phyloP scores from a whole-genome alignment of 805 yeast genomes.

The Ogataea methanolica region DNA sequence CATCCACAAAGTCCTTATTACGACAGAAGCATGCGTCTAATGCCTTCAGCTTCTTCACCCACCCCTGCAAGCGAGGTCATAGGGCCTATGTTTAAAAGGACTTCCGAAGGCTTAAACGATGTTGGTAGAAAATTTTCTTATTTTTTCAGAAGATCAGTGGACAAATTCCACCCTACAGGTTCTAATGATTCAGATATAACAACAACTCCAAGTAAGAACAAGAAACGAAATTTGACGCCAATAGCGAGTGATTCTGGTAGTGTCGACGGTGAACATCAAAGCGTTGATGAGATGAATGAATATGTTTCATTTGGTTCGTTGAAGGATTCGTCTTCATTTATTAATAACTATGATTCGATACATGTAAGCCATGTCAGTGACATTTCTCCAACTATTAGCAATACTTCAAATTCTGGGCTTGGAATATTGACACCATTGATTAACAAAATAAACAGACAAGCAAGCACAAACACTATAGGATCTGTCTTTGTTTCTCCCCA shows the following conservation, averaged over 20 bases:
- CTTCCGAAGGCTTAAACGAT: slow-evolving; percentile 21
- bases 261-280: neutral
- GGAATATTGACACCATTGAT: slow-evolving; percentile 21
- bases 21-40: slow-evolving; percentile 8
- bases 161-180: slow-evolving; percentile 8
- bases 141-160: slow-evolving; percentile 23
- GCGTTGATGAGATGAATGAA: slow-evolving; percentile 19
- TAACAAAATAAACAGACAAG: slow-evolving; percentile 10
- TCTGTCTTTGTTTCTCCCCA: slow-evolving; percentile 4
- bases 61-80: slow-evolving; percentile 14
- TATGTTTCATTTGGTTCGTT: slow-evolving; percentile 40
- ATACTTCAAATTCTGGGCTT: slow-evolving; percentile 12
- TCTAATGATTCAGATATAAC: slow-evolving; percentile 3
- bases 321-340: slow-evolving; percentile 20
- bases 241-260: slow-evolving; percentile 1
- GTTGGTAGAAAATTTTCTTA: slow-evolving; percentile 27
- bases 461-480: slow-evolving; percentile 9
- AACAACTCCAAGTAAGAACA: neutral
- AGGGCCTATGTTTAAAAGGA: slow-evolving; percentile 20
- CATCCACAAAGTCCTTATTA: slow-evolving; percentile 22
- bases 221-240: slow-evolving; percentile 3
- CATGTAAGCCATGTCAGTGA: slow-evolving; percentile 2
- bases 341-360: slow-evolving; percentile 11
- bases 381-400: slow-evolving; percentile 8
- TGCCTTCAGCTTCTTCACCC: slow-evolving; percentile 5